Evolutionary conservation across 495 filamentous ascomycete genomes (phyloP), one percentile per base, ranked within the genome.

Genomic region (Sporormia fimetaria): DNA sequence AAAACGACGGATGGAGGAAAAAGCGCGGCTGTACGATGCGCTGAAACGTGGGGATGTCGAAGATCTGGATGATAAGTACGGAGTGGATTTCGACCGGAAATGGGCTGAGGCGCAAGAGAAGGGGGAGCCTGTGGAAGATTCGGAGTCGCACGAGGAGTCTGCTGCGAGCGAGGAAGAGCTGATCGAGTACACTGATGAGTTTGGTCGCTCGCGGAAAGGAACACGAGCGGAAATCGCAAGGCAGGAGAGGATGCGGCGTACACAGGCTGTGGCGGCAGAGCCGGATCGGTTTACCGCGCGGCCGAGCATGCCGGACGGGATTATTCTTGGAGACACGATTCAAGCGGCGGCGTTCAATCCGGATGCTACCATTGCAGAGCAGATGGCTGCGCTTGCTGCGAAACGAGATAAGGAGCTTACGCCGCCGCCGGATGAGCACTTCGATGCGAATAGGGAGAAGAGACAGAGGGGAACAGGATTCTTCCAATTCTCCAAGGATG

Each of bases 81-180:
- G 88, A 15, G 78, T 98, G 0, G 90, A 98, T 64, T 98, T 96
- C 56, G 87, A 95, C 61, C 67, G 76, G 29, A 98, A 96, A 61
- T 94, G 88, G 85, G 84, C 78, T 0, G 83, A 92, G 50, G 58
- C 62, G 26, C 57, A 75, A 30, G 60, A 61, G 3, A 47, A 49
- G 3, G 58, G 55, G 8, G 64, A 66, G 9, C 55, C 42, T 10
- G 59, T 57, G 9, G 44, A 47, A 4, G 53, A 63, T 27, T 53
- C 60, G 11, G 67, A 55, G 24, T 67, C 66, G 7, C 66, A 59
- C 12, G 62, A 65, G 10, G 64, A 60, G 0, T 62, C 58, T 3
- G 56, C 55, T 10, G 58, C 66, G 25, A 65, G 64, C 1, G 67
- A 66, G 30, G 70, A 71, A 3, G 78, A 83, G 20, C 55, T 81